Percentiles rank a stretch among this genome's conserved stretches.
Evolutionary conservation across 148 eudicot species (phyloP).

Genomic region (Vaccinium macrocarpon): DNA sequence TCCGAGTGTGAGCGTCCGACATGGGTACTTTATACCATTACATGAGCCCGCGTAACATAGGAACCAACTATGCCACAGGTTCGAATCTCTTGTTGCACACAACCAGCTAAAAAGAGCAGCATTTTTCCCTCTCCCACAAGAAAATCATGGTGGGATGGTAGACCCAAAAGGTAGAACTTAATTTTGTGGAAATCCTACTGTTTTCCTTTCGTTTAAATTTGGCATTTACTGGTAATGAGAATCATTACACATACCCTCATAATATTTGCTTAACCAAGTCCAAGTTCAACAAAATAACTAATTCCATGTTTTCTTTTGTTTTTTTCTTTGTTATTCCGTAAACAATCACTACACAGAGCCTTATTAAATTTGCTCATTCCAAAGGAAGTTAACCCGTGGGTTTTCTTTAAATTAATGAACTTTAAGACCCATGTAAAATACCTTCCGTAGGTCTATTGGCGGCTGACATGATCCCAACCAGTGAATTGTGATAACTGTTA

Average conservation of each 20-base stretch:
- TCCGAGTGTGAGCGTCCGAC: too few relatives aligned
- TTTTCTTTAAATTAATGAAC: neutral
- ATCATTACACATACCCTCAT: neutral
- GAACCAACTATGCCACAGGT: too few relatives aligned
- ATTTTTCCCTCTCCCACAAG: too few relatives aligned
- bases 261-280: neutral
- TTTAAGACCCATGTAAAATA: slow-evolving; percentile 20
- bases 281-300: neutral
- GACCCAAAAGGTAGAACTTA: neutral
- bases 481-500: slow-evolving; percentile 51
- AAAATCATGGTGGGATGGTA: too few relatives aligned
- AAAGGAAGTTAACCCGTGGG: slow-evolving; percentile 10
- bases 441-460: slow-evolving; percentile 39
- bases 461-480: slow-evolving; percentile 65
- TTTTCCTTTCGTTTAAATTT: neutral
- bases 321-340: too few relatives aligned
- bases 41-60: too few relatives aligned
- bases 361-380: neutral
- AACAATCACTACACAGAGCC: neutral
- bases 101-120: too few relatives aligned
- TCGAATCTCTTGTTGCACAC: too few relatives aligned
- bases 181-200: neutral
- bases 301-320: neutral
- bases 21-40: too few relatives aligned
- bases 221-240: neutral